These are phyloP conservation scores for Eucalyptus pumila DNA, from an alignment of 345 rosid species.

Conservation along the genomic window DNA sequence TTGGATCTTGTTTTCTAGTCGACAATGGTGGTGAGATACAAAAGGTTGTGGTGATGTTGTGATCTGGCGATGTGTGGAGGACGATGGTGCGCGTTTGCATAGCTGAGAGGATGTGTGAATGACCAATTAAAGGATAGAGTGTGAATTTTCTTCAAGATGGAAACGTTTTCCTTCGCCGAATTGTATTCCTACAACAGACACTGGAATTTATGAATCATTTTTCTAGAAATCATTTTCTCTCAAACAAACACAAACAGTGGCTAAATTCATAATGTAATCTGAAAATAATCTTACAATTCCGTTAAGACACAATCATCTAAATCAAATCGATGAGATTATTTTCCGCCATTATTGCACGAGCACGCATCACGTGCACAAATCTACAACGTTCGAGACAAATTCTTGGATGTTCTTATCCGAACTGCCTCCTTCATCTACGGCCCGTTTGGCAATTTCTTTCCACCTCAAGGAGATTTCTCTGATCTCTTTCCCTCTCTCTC, in stretches of 20 bases:
- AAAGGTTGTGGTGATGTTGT: neutral
- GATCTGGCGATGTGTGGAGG: neutral
- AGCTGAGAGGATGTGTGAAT: neutral
- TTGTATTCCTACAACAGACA: neutral
- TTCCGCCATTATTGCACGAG: neutral
- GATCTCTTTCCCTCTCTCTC: slow-evolving; percentile 20
- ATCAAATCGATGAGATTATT: neutral
- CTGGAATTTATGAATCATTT: neutral
- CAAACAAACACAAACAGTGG: neutral
- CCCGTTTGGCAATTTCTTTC: slow-evolving; percentile 31
- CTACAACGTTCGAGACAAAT: slow-evolving; percentile 6
- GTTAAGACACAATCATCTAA: neutral
- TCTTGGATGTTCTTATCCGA: slow-evolving; percentile 32
- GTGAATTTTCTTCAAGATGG: neutral
- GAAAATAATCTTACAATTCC: neutral
- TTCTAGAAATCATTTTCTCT: neutral
- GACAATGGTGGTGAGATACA: neutral
- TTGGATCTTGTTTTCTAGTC: neutral
- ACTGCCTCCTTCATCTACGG: slow-evolving; percentile 37
- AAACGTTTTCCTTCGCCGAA: neutral
- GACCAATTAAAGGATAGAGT: neutral
- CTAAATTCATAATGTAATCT: neutral
- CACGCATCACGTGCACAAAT: neutral
- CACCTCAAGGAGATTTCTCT: slow-evolving; percentile 24
- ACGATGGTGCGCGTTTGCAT: neutral